These are phyloP conservation scores for Fonsecaea pugnacius DNA, from an alignment of 2,329 filamentous ascomycete species.

Conservation along the genomic window DNA sequence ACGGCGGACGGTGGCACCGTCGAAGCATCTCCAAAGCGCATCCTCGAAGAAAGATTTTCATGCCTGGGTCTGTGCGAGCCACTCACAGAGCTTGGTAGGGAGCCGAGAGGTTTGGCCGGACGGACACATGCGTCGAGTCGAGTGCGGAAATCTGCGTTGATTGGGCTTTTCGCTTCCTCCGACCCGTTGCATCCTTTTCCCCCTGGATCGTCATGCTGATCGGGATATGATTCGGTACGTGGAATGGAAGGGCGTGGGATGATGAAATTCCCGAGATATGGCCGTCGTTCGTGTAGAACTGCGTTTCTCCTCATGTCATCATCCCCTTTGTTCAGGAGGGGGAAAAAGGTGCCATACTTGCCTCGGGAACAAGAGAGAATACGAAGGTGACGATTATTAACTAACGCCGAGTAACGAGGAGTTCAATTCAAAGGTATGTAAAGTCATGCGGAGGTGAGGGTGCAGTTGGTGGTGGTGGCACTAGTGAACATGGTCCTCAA, in stretches of 20 bases:
- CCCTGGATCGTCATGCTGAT: constrained; percentile 4
- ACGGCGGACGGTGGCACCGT: neutral
- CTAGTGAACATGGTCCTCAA: neutral
- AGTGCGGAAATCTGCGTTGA: neutral
- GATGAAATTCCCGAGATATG: constrained; percentile 1
- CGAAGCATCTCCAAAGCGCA: neutral
- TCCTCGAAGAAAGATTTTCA: neutral
- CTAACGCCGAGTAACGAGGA: neutral
- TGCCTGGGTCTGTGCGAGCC: neutral
- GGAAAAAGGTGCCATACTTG: neutral
- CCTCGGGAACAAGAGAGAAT: neutral
- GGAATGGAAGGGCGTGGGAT: constrained; percentile 7
- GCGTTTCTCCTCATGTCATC: neutral
- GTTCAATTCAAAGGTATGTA: neutral
- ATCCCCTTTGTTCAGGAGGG: neutral
- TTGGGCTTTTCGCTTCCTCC: neutral
- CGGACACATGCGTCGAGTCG: neutral
- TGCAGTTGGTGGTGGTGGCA: neutral
- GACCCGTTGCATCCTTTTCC: neutral
- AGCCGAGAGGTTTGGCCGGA: neutral
- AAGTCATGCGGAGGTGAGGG: neutral
- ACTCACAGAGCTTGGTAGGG: neutral
- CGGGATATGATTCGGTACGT: neutral
- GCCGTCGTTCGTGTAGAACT: neutral
- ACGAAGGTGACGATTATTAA: neutral